Evolutionary conservation across 768 basidiomycete species (phyloP), one percentile per base, ranked within the genome.

Genomic region (Boletus tomentosulus): DNA sequence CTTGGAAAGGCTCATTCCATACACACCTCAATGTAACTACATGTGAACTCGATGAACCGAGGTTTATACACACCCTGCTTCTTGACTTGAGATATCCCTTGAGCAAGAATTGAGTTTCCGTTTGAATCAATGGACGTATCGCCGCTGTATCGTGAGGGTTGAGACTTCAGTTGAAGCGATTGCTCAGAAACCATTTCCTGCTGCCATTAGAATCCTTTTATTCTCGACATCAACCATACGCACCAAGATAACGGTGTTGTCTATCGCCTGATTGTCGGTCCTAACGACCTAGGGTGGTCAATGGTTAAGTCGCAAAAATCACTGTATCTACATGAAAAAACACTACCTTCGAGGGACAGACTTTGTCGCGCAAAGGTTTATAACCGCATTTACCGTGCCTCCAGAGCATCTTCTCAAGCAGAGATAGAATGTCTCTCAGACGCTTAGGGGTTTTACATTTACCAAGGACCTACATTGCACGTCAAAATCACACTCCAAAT

Each of bases 101-200:
- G 66, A 31, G 79, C 67, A 16, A 72, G 28, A 34, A 84, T 74
- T 3, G 76, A 68, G 34, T 78, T 76, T 15, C 79, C 76, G 7
- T 71, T 70, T 0, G 83, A 83, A 50, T 86, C 81, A 27, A 82
- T 57, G 3, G 86, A 84, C 6, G 72, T 64, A 53, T 81, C 73
- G 12, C 53, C 66, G 2, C 62, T 65, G 11, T 61, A 57, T 12
- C 67, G 50, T 3, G 76, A 71, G 1, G 64, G 66, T 60, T 92
- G 88, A 2, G 86, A 81, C 8, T 68, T 73, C 35, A 84, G 58
- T 41, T 80, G 77, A 31, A 80, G 66, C 5, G 84, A 81, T 43
- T 77, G 74, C 66, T 90, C 89, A 0, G 90, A 87, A 73, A 91
- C 80, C 62, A 89, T 73, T 71, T 89, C 89, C 88, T 92, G 60